Evolutionary conservation across 2,329 filamentous ascomycete genomes (phyloP).

Genomic region (Blumeriella jaapii): DNA sequence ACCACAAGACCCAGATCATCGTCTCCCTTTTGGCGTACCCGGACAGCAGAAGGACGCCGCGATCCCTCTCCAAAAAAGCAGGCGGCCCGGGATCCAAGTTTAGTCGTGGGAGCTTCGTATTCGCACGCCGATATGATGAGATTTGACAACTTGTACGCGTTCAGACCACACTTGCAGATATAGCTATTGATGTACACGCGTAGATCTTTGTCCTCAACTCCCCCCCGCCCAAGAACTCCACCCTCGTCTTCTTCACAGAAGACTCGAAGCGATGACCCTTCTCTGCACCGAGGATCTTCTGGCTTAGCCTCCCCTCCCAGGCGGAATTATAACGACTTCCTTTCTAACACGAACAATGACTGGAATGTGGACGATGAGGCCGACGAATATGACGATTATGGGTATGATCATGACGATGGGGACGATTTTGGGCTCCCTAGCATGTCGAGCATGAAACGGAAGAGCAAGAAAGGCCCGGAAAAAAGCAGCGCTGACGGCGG

Average conservation of each 20-base stretch:
- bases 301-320: slow-evolving; percentile 51
- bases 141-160: slow-evolving; percentile 62
- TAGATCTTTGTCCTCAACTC: slow-evolving; percentile 48
- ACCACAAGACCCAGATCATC: slow-evolving; percentile 46
- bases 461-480: slow-evolving; percentile 36
- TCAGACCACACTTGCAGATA: not conserved
- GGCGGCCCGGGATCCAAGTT: slow-evolving; percentile 45
- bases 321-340: slow-evolving; percentile 68
- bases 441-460: slow-evolving; percentile 79
- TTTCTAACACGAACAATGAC: slow-evolving; percentile 71
- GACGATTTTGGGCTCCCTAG: slow-evolving; percentile 94
- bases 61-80: slow-evolving; percentile 41
- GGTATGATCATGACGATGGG: slow-evolving; percentile 73
- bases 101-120: slow-evolving; percentile 88
- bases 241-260: slow-evolving; percentile 47
- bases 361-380: slow-evolving; percentile 67
- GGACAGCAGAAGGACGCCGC: slow-evolving; percentile 44
- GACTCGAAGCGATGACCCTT: slow-evolving; percentile 44
- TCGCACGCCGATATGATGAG: slow-evolving; percentile 93
- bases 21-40: slow-evolving; percentile 77
- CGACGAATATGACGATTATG: slow-evolving; percentile 58
- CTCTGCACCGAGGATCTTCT: slow-evolving; percentile 39
- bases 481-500: slow-evolving; percentile 11
- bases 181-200: slow-evolving; percentile 4
- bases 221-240: slow-evolving; percentile 64